Percentiles rank a stretch among this genome's conserved stretches.
Conservation (phyloP, 2,329 filamentous ascomycete species). For the Alternaria sp. region DNA sequence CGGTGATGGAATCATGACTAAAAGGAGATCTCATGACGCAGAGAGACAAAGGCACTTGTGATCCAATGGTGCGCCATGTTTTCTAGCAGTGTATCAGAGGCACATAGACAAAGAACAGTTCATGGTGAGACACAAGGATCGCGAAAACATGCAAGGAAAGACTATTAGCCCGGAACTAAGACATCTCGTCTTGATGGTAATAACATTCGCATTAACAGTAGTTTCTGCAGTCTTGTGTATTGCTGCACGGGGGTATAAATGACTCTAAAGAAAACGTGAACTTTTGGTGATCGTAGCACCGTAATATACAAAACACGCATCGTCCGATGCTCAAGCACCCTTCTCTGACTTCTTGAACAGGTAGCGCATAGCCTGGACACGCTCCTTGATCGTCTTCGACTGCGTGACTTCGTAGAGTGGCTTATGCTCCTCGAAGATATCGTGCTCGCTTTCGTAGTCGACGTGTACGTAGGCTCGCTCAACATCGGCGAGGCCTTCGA, state of each 20-base stretch:
- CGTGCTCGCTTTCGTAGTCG: conserved; percentile 56
- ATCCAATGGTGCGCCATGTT: accelerated
- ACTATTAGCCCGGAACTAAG: no score
- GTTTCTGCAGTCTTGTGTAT: background rate
- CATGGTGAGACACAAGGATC: background rate
- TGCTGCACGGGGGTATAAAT: conserved; percentile 3
- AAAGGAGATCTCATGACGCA: no score
- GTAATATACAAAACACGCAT: background rate
- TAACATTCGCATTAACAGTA: background rate
- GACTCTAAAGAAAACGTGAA: background rate
- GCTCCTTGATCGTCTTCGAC: conserved; percentile 44
- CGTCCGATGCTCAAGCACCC: background rate
- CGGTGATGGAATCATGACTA: no score
- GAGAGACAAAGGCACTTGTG: background rate
- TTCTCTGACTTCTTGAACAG: conserved; percentile 27
- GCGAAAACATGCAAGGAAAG: background rate
- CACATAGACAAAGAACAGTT: background rate
- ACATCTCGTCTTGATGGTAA: background rate
- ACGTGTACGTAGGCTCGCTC: conserved; percentile 60
- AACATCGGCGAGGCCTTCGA: conserved; percentile 59
- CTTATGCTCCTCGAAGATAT: conserved; percentile 52
- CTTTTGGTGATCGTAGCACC: background rate
- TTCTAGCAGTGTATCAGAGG: background rate
- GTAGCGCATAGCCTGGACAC: conserved; percentile 37
- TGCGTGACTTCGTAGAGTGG: conserved; percentile 48